Conservation (phyloP, 495 filamentous ascomycete genomes). For the Penicillium pulvis region DNA sequence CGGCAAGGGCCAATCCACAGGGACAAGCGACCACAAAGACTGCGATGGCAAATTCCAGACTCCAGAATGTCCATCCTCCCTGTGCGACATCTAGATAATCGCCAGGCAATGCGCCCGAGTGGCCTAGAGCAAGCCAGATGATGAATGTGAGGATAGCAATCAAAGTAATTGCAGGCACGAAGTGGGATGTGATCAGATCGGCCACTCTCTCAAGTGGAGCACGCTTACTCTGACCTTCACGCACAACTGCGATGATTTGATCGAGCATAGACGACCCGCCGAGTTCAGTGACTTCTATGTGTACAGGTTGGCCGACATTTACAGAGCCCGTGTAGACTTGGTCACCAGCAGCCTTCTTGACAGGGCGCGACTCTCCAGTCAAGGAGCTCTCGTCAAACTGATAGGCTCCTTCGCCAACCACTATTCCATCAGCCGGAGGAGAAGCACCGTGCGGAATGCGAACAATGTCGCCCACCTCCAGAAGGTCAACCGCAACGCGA, state of each 20-base stretch:
- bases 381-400: constrained; percentile 88
- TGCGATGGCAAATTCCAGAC: constrained; percentile 87
- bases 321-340: constrained; percentile 83
- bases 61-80: constrained; percentile 85
- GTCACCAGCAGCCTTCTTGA: constrained; percentile 71
- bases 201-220: constrained; percentile 87
- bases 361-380: constrained; percentile 81
- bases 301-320: constrained; percentile 73
- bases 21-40: constrained; percentile 96
- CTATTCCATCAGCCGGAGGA: constrained; percentile 79
- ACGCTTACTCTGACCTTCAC: constrained; percentile 85
- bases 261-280: constrained; percentile 87
- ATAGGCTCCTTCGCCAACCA: constrained; percentile 60
- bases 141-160: constrained; percentile 82
- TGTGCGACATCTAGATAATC: constrained; percentile 66
- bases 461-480: constrained; percentile 84
- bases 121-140: constrained; percentile 77
- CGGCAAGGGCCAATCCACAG: constrained; percentile 88
- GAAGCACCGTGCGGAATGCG: constrained; percentile 76
- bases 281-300: constrained; percentile 67
- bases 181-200: constrained; percentile 82
- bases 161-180: constrained; percentile 82
- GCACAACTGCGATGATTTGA: constrained; percentile 84
- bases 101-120: constrained; percentile 63
- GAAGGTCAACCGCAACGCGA: constrained; percentile 65